Evolutionary conservation across 495 filamentous ascomycete genomes (phyloP).

Genomic region (Penicillium coprophilum): DNA sequence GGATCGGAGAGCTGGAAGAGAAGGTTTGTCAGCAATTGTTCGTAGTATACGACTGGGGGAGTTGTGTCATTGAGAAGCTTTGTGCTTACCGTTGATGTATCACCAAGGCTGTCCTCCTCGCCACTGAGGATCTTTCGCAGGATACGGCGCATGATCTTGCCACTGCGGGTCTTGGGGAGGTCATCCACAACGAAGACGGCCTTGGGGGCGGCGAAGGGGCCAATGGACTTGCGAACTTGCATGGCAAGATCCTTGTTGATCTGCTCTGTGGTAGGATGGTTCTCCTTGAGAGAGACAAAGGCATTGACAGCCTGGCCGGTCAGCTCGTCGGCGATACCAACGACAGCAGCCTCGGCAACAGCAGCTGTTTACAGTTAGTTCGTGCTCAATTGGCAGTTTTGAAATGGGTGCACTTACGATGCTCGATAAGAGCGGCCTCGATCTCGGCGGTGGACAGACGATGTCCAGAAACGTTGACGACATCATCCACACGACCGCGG

Average conservation of each 20-base stretch:
- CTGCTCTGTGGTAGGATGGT: slow-evolving; percentile 72
- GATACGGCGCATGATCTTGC: slow-evolving; percentile 99
- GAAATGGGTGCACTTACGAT: slow-evolving; percentile 53
- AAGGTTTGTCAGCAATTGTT: slow-evolving; percentile 34
- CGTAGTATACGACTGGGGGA: background rate
- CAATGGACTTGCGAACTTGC: slow-evolving; percentile 95
- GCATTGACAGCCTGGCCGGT: slow-evolving; percentile 97
- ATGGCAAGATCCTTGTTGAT: slow-evolving; percentile 88
- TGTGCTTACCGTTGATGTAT: slow-evolving; percentile 77
- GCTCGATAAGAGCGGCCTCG: slow-evolving; percentile 93
- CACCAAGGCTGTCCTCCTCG: slow-evolving; percentile 95
- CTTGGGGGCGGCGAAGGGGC: slow-evolving; percentile 96
- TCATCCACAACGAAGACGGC: slow-evolving; percentile 86
- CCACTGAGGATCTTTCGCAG: slow-evolving; percentile 94
- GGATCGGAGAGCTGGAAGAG: slow-evolving; percentile 78
- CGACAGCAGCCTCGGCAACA: slow-evolving; percentile 93
- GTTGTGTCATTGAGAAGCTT: background rate
- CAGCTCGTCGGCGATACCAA: slow-evolving; percentile 88
- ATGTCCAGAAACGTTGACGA: slow-evolving; percentile 96
- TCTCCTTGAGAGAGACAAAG: slow-evolving; percentile 91
- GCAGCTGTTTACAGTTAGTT: slow-evolving; percentile 30
- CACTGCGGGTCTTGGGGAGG: slow-evolving; percentile 92
- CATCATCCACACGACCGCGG: slow-evolving; percentile 95
- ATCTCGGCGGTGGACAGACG: slow-evolving; percentile 97
- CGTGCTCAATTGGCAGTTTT: background rate